phyloP scores from a whole-genome alignment of 257 asterid species.

The Plectranthus barbatus region DNA sequence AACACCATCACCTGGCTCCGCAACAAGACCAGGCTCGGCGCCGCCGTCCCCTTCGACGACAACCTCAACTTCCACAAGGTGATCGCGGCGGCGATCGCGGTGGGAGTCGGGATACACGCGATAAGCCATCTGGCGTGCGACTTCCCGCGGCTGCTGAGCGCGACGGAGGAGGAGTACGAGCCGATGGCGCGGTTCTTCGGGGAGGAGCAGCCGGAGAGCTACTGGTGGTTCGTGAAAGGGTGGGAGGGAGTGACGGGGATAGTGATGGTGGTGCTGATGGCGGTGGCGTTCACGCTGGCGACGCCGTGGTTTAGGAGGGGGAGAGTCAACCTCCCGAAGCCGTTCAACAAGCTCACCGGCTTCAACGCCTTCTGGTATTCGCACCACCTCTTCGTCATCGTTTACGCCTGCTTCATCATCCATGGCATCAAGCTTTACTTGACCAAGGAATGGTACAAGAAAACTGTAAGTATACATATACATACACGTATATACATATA shows the following conservation, averaged over 20 bases:
- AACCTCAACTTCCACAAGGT: conserved; percentile 89
- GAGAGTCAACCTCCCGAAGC: conserved; percentile 34
- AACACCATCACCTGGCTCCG: conserved; percentile 94
- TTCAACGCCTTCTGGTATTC: conserved; percentile 73
- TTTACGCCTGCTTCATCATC: conserved; percentile 38
- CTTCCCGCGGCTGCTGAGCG: conserved; percentile 62
- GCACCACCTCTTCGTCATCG: conserved; percentile 45
- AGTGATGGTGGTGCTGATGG: conserved; percentile 77
- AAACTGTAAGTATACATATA: conserved; percentile 31
- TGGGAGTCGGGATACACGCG: conserved; percentile 73
- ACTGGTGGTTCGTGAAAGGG: conserved; percentile 59
- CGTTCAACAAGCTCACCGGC: conserved; percentile 45
- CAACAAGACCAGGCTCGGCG: conserved; percentile 72
- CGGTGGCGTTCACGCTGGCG: conserved; percentile 80
- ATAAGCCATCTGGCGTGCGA: conserved; percentile 75
- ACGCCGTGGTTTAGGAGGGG: conserved; percentile 68
- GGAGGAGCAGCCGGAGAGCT: conserved; percentile 48
- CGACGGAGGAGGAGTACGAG: conserved; percentile 42
- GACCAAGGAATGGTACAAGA: conserved; percentile 48
- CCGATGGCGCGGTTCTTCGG: conserved; percentile 58
- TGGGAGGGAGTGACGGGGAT: conserved; percentile 89
- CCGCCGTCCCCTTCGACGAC: conserved; percentile 85
- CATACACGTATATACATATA: too few species aligned
- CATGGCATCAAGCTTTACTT: conserved; percentile 52
- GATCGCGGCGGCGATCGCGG: conserved; percentile 64